Evolutionary conservation across 164 flowering plant species (phyloP), one percentile per base, ranked within the genome.

Genomic region (Protea cynaroides): DNA sequence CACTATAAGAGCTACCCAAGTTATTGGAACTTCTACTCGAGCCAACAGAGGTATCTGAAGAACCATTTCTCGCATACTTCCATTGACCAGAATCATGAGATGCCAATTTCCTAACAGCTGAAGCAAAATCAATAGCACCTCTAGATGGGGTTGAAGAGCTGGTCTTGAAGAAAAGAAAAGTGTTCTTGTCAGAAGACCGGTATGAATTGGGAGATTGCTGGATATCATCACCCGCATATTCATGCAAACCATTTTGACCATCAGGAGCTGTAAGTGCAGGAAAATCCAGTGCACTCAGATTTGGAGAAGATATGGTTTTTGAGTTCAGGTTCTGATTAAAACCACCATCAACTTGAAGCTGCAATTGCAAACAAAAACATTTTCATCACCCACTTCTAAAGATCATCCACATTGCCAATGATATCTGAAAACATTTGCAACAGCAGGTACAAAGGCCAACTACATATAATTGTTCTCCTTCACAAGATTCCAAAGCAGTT

Each of bases 291-390:
- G 83, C 68, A 67, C 77, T 87, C 55, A 92, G 91, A 72, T 85
- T 87, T 56, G 96, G 97, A 69, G 96, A 77, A 25, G 96, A 82
- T 50, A 77, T 58, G 55, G 86, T 66, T 82, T 92, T 92, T n/a
- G 90, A 61, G 74, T 56, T 81, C 58, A 79, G 36, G 71, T 77
- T 88, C 73, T 82, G 92, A 78, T 64, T 76, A 63, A 84, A 78
- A 65, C 81, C 87, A 69, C 80, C 84, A 70, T 92, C 99, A 40
- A 83, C 91, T 82, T 92, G 98, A 76, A 90, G 96, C 99, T 95
- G 83, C 82, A 84, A 65, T 60, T 23, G 65, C 18, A 76, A 76
- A 62, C 23, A 38, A 76, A 60, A 22, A 29, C 34, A 29, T 29
- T 29, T 29, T 29, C 34, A 29, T 2, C 34, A 29, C 34, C 34